A percentile compares a stretch with the other conserved stretches of the same genome.
Evolutionary conservation across 2,329 filamentous ascomycete genomes (phyloP).

Genomic region (Huntiella decipiens): DNA sequence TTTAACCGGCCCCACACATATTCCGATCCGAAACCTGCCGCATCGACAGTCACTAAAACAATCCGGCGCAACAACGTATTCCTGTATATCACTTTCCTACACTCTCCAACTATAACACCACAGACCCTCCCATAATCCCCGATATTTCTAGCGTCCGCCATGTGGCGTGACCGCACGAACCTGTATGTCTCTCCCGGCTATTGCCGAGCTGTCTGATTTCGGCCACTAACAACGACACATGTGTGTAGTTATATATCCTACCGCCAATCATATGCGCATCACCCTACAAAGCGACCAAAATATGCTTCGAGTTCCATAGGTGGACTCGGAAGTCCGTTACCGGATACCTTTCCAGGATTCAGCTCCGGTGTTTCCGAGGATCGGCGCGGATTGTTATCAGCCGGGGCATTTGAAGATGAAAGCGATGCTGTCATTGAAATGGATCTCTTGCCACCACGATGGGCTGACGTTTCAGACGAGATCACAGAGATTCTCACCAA

Average conservation of each 20-base stretch:
- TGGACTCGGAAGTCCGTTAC: constrained; percentile 38
- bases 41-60: background rate
- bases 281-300: constrained; percentile 69
- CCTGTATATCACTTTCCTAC: too few relatives aligned
- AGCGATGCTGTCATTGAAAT: constrained; percentile 95
- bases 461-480: constrained; percentile 90
- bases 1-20: background rate
- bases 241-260: constrained; percentile 78
- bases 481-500: constrained; percentile 65
- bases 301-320: constrained; percentile 28
- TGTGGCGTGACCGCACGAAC: constrained; percentile 99
- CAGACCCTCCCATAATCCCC: background rate
- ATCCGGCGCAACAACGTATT: background rate
- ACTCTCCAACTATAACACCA: too few relatives aligned
- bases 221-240: background rate
- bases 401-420: constrained; percentile 60
- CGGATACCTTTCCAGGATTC: constrained; percentile 35
- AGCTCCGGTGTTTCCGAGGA: constrained; percentile 27
- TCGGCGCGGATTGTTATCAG: constrained; percentile 65
- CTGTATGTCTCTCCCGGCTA: constrained; percentile 40
- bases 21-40: background rate
- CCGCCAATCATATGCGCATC: constrained; percentile 93
- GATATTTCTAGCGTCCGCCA: constrained; percentile 35
- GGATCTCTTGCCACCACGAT: constrained; percentile 85
- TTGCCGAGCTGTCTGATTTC: too few relatives aligned